Conservation (phyloP, 257 asterid species). For the Nyctanthes arbortristis region DNA sequence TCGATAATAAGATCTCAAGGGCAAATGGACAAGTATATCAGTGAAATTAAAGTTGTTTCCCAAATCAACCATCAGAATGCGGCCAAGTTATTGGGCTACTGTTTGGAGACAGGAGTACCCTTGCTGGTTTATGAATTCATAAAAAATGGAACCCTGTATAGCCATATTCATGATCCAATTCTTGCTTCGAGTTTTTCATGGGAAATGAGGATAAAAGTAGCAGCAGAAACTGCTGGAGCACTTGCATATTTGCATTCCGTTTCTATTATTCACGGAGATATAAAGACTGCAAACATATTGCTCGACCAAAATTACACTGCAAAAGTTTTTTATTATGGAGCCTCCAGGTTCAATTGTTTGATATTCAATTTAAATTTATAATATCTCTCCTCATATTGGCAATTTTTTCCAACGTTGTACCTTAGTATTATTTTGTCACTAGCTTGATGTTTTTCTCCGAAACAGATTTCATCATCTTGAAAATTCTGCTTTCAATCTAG, state of each 20-base stretch:
- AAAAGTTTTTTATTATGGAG: slow-evolving; percentile 47
- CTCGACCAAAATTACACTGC: slow-evolving; percentile 40
- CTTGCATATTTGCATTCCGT: slow-evolving; percentile 43
- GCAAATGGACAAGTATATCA: slow-evolving; percentile 40
- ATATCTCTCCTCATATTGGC: too few species aligned
- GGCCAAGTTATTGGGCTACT: slow-evolving; percentile 45
- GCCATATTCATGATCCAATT: slow-evolving; percentile 28
- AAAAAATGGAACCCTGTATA: slow-evolving; percentile 32
- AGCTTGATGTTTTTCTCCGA: too few species aligned
- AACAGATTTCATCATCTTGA: too few species aligned
- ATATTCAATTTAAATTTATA: too few species aligned
- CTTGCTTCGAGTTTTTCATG: slow-evolving; percentile 31
- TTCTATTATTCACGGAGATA: slow-evolving; percentile 44
- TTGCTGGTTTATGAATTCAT: slow-evolving; percentile 42
- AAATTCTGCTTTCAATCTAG: too few species aligned
- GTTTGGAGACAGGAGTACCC: slow-evolving; percentile 44
- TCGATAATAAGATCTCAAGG: slow-evolving; percentile 25
- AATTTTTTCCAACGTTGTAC: slow-evolving; percentile 39
- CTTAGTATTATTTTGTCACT: too few species aligned
- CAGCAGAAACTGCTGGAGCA: slow-evolving; percentile 42
- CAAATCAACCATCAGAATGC: slow-evolving; percentile 45
- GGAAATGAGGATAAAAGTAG: slow-evolving; percentile 43
- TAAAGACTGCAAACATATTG: slow-evolving; percentile 45
- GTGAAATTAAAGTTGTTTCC: slow-evolving; percentile 38
- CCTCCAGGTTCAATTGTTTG: too few species aligned